These are phyloP conservation scores for Actinidia arguta DNA, from an alignment of 179 eudicot genomes.

Conservation along the genomic window DNA sequence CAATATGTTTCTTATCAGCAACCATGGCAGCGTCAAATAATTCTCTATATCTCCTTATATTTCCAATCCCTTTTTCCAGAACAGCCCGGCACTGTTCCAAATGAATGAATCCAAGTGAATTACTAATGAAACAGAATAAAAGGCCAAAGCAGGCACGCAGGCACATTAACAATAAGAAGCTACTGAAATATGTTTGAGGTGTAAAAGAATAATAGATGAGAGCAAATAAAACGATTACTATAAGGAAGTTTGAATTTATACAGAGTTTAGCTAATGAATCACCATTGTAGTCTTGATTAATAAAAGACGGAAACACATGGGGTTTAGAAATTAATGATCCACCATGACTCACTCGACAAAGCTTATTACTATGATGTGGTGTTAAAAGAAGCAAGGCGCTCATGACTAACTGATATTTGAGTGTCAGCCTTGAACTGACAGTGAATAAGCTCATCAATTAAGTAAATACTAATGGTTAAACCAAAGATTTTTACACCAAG, in stretches of 20 bases:
- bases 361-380: background rate
- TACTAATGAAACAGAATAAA: background rate
- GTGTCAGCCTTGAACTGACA: background rate
- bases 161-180: background rate
- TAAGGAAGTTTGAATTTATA: background rate
- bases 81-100: constrained; percentile 92
- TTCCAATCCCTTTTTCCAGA: constrained; percentile 81
- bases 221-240: background rate
- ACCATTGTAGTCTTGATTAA: background rate
- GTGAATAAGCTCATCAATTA: background rate
- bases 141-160: background rate
- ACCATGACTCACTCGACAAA: background rate
- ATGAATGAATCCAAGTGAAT: constrained; percentile 15
- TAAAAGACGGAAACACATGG: background rate
- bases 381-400: constrained; percentile 8
- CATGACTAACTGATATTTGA: background rate
- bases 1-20: constrained; percentile 92
- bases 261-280: background rate
- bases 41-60: constrained; percentile 81
- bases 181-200: background rate
- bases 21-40: constrained; percentile 97
- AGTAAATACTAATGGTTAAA: background rate
- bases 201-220: background rate
- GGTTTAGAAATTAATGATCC: background rate
- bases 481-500: background rate